Evolutionary conservation across 352 stramenopile species (phyloP), one percentile per base, ranked within the genome.

Genomic region (Phytopythium delawarense): DNA sequence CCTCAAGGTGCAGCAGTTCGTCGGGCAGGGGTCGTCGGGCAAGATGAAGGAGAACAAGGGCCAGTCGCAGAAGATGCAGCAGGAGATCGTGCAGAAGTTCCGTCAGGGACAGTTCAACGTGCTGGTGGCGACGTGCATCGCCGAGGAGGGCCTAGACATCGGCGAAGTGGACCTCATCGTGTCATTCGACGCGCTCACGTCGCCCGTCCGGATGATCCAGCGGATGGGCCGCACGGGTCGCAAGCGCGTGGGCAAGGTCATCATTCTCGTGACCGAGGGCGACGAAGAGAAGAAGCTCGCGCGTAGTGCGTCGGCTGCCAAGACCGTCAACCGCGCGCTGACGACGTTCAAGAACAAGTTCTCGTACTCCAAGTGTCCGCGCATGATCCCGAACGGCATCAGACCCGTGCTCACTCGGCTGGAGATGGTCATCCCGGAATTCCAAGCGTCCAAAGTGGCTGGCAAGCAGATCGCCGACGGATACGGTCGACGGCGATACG

Each of bases 141-240:
- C 93, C 4, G 96, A 99, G 70, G 96, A 98, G 83, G 95, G 95
- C 0, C 65, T 98, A 57, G 95, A 98, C 65, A 98, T 98, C 75
- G 94, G 94, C 28, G 92, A 98, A 75, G 94, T 98, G 13, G 94
- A 98, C 51, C 72, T 98, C 18, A 97, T 98, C 54, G 87, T 98
- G 16, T 96, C 87, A 18, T 98, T 97, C 63, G 94, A 98, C 63
- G 91, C 89, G 15, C 71, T 98, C 25, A 95, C 93, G 15, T 98
- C 92, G 25, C 93, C 97, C n/a, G 97, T 99, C 53, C 87, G 97
- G 8, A 95, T 93, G 81, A 94, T 95, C 45, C 87, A 99, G 72
- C 82, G 97, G 21, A 98, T 98, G 76, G 97, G 97, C 1, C 81
- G 97, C 63, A 99, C 97, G 21, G 97, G 97, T 2, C 84, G 97